These are phyloP conservation scores for Triticum aestivum DNA, from an alignment of 176 grass and related monocot genomes.

Conservation along the genomic window IWGSC_CS_RefSeq_v2.1 NC_057796.1:349174297-349174796, in stretches of 20 bases:
- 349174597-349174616: constrained; percentile 18
- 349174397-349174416: constrained; percentile 27
- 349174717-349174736: constrained; percentile 12
- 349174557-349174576: background rate
- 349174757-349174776: background rate
- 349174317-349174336: background rate
- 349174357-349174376: constrained; percentile 24
- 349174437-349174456: background rate
- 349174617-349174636: constrained; percentile 28
- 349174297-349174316: too few species aligned
- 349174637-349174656: constrained; percentile 11
- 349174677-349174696: background rate
- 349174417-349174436: background rate
- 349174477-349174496: constrained; percentile 18
- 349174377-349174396: constrained; percentile 38
- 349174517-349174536: constrained; percentile 12
- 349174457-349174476: constrained; percentile 35
- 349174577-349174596: background rate
- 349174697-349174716: background rate
- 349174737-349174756: constrained; percentile 8
- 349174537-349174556: background rate
- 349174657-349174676: background rate
- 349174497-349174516: constrained; percentile 1
- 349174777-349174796: background rate
- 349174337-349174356: constrained; percentile 21